These are phyloP conservation scores for Trypanosoma mega DNA, from an alignment of 208 protist species.

Conservation along the genomic window DNA sequence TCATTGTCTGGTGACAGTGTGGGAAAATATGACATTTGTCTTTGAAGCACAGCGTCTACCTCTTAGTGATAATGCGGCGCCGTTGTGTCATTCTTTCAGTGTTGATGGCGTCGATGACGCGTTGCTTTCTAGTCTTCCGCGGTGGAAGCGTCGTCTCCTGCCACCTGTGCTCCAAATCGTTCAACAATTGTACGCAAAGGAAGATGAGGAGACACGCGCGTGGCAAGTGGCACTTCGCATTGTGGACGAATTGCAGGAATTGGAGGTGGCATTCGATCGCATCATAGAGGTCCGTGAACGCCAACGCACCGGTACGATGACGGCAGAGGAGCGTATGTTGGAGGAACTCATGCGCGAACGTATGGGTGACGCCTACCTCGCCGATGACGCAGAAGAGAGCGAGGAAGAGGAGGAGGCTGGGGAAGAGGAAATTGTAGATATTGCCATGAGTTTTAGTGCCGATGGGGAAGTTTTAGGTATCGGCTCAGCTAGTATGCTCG, in stretches of 20 bases:
- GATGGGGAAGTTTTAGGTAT: constrained; percentile 67
- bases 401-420: constrained; percentile 16
- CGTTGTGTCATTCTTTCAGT: constrained; percentile 3
- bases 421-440: constrained; percentile 44
- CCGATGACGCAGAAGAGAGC: constrained; percentile 17
- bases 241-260: constrained; percentile 51
- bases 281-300: constrained; percentile 24
- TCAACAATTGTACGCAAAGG: constrained; percentile 23
- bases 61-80: constrained; percentile 27
- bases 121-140: constrained; percentile 22
- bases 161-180: constrained; percentile 51
- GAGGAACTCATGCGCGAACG: constrained; percentile 67
- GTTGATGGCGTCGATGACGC: constrained; percentile 9
- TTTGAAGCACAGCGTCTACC: constrained; percentile 70
- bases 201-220: not conserved
- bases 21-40: constrained; percentile 57
- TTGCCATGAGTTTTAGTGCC: constrained; percentile 77
- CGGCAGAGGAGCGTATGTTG: constrained; percentile 51
- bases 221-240: constrained; percentile 38
- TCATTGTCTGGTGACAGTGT: constrained; percentile 1
- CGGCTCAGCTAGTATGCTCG: constrained; percentile 61
- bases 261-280: constrained; percentile 61
- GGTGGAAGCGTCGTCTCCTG: constrained; percentile 67
- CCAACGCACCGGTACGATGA: constrained; percentile 10
- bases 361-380: constrained; percentile 30